Evolutionary conservation across 164 flowering plant genomes (phyloP).

Genomic region (Akebia trifoliata): DNA sequence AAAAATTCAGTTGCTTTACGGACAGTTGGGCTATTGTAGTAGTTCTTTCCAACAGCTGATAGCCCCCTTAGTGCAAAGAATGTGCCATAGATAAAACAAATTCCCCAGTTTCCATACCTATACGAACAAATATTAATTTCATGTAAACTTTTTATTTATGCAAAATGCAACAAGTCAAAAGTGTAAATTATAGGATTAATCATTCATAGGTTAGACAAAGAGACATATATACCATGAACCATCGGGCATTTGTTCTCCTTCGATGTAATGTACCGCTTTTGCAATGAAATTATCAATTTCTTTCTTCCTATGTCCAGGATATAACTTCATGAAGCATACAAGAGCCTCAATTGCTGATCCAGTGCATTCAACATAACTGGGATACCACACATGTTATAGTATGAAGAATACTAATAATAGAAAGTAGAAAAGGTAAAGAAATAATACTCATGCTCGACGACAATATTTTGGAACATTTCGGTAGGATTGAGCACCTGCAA

Average conservation of each 20-base stretch:
- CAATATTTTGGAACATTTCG: conserved; percentile 88
- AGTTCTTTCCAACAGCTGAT: conserved; percentile 33
- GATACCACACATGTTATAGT: too few species aligned
- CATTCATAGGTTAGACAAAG: too few species aligned
- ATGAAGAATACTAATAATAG: neutral
- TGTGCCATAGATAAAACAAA: conserved; percentile 56
- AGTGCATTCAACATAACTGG: conserved; percentile 94
- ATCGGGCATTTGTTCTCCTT: conserved; percentile 69
- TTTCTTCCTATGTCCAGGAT: conserved; percentile 63
- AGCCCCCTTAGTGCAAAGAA: conserved; percentile 51
- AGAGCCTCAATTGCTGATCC: conserved; percentile 85
- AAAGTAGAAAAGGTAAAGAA: conserved; percentile 1
- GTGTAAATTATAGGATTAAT: too few species aligned
- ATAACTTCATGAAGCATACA: conserved; percentile 49
- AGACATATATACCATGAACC: too few species aligned
- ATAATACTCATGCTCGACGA: conserved; percentile 92
- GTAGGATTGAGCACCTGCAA: conserved; percentile 87
- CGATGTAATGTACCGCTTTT: conserved; percentile 48
- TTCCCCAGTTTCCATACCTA: conserved; percentile 69
- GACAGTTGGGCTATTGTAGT: conserved; percentile 28
- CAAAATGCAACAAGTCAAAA: too few species aligned
- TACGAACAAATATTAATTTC: neutral
- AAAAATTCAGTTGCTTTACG: conserved; percentile 43
- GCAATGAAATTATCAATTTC: conserved; percentile 61
- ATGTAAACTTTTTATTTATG: too few species aligned